These are phyloP conservation scores for Xylaria arbuscula DNA, from an alignment of 2,329 filamentous ascomycete genomes.

Conservation along the genomic window DNA sequence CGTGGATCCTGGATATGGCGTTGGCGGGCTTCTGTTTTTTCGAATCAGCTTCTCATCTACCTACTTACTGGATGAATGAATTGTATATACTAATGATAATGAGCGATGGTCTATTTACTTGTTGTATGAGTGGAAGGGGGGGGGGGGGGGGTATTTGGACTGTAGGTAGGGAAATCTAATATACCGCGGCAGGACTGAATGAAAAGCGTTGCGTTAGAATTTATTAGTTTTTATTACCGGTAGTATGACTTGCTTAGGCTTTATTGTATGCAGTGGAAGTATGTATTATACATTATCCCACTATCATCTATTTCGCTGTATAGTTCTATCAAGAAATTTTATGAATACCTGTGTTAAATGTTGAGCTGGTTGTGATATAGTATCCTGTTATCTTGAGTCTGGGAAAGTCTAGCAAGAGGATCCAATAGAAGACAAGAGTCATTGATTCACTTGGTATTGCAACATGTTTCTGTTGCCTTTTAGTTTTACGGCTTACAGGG, in stretches of 20 bases:
- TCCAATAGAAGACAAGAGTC: no score
- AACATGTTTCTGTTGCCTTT: no score
- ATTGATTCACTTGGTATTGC: no score
- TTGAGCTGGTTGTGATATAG: no score
- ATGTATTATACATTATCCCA: background rate
- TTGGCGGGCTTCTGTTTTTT: no score
- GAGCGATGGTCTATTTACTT: background rate
- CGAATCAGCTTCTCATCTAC: background rate
- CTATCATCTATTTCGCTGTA: no score
- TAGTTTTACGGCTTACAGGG: no score
- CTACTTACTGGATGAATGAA: background rate
- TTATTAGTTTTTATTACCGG: background rate
- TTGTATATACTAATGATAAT: background rate
- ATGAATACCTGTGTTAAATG: background rate
- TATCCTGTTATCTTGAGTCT: no score
- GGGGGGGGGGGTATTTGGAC: background rate
- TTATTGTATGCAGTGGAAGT: no score
- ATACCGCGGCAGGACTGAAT: background rate
- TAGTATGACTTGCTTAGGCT: background rate
- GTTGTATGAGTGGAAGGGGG: background rate
- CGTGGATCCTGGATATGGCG: no score
- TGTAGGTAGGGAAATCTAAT: background rate
- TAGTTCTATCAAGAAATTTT: no score
- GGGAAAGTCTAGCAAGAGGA: no score
- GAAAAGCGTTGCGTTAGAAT: background rate